Base-by-base conservation (phyloP, 2,329 filamentous ascomycete species). In the Fusarium siculi region DNA sequence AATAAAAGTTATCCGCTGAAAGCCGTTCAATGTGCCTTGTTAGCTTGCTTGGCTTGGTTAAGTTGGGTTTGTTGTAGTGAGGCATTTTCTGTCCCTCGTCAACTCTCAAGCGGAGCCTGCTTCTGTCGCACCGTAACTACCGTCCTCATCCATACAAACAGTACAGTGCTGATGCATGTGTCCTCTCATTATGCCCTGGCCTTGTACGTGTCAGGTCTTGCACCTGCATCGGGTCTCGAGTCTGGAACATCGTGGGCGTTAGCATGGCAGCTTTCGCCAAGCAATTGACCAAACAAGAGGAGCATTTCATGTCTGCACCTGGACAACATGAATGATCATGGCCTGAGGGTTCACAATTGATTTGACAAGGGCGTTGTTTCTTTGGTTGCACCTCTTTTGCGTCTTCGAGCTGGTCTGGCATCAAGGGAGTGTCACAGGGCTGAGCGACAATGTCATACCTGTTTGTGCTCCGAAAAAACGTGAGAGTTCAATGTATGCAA, bases 31-130 rank as follows among this genome's bases (percentile, higher is more conserved):
- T 43, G 30, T 39, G 42, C 30, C 19, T 44, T 59, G 42, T 34
- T 54, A 44, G 58, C 53, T 61, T 49, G 52, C 34, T 40, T 50
- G 39, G 58, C 53, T 54, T 49, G 52, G 50, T 36, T 58, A 40
- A 34, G 47, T 28, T 30, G 30, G 30, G 39, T 34, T 55, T 67
- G 47, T 74, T 47, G 54, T 74, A 63, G 63, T 74, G 71, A 74
- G 71, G 71, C 71, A 74, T 74, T 74, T 74, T 74, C 63, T 74
- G 71, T 68, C 71, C 52, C 56, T 68, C 63, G 58, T 61, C 63
- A 56, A 72, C 36, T 65, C 42, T 40, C 28, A 59, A 65, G 66
- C 66, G 66, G 66, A 69, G 62, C 49, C 63, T 37, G 50, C 54
- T 57, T 68, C 53, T 37, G 50, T 54, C 53, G 68, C 68, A 63